A percentile compares a stretch with the other conserved stretches of the same genome.
phyloP scores from a whole-genome alignment of 2,329 filamentous ascomycete species.

The Salinomyces thailandicus region DNA sequence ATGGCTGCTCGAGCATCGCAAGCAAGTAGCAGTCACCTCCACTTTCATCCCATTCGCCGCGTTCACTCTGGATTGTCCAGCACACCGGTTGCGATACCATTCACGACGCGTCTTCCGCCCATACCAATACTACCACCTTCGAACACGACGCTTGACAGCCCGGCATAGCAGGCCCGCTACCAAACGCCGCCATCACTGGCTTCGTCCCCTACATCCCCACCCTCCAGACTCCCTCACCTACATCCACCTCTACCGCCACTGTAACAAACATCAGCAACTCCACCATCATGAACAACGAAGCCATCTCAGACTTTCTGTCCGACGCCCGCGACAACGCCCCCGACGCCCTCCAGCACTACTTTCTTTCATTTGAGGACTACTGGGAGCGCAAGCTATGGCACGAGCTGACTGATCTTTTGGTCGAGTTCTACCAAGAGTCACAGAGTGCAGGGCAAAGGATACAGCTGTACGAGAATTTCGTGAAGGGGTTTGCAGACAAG shows the following conservation, averaged over 20 bases:
- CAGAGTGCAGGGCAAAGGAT: slow-evolving; percentile 76
- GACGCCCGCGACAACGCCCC: slow-evolving; percentile 82
- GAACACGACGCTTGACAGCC: too few relatives aligned
- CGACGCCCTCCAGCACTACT: slow-evolving; percentile 75
- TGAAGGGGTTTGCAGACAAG: slow-evolving; percentile 92
- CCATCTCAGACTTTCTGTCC: slow-evolving; percentile 82
- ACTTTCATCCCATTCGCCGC: too few relatives aligned
- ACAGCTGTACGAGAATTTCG: slow-evolving; percentile 85
- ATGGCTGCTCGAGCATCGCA: too few relatives aligned
- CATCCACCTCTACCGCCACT: slow-evolving; percentile 3
- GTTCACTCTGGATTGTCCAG: too few relatives aligned
- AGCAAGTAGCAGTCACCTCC: too few relatives aligned
- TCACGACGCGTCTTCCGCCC: background rate
- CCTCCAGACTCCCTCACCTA: too few relatives aligned
- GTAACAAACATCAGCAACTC: slow-evolving; percentile 3
- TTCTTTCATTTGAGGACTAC: slow-evolving; percentile 86
- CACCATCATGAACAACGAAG: slow-evolving; percentile 63
- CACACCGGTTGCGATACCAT: too few relatives aligned
- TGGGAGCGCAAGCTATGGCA: slow-evolving; percentile 99
- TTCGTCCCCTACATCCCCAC: background rate
- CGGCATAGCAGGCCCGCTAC: background rate
- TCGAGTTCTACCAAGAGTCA: slow-evolving; percentile 76
- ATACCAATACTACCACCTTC: too few relatives aligned
- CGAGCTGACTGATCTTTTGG: slow-evolving; percentile 81
- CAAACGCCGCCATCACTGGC: background rate